Conservation (phyloP, 345 rosid genomes). For the Syzygium aromaticum region DNA sequence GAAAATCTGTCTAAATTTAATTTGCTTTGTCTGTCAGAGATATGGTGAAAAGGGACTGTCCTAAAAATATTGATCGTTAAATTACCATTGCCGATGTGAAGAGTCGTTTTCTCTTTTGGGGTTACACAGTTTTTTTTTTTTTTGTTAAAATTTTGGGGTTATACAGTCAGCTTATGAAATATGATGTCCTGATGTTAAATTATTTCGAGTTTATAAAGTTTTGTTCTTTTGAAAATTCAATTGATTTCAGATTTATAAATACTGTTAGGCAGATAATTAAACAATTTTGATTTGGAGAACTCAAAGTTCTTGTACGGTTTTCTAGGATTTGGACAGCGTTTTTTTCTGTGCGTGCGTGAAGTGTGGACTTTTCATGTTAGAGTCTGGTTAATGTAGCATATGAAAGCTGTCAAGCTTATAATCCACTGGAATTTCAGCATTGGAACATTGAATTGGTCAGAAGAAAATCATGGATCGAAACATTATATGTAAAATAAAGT, state of each 20-base stretch:
- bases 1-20: not conserved
- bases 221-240: not conserved
- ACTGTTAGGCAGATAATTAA: not conserved
- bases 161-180: not conserved
- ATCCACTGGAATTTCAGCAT: not conserved
- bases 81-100: not conserved
- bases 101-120: not conserved
- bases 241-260: not conserved
- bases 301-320: not conserved
- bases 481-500: not conserved
- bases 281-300: not conserved
- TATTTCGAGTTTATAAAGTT: not conserved
- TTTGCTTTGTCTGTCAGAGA: not conserved
- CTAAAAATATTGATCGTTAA: not conserved
- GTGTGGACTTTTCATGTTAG: not conserved
- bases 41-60: not conserved
- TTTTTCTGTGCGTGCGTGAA: not conserved
- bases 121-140: not conserved
- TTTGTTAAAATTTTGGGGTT: not conserved
- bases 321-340: not conserved
- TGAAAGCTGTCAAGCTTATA: not conserved
- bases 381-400: not conserved
- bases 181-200: not conserved
- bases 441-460: not conserved
- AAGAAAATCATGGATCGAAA: not conserved